Evolutionary conservation across 2,329 filamentous ascomycete species (phyloP), one percentile per base, ranked within the genome.

Genomic region (Ophiostoma quercus): DNA sequence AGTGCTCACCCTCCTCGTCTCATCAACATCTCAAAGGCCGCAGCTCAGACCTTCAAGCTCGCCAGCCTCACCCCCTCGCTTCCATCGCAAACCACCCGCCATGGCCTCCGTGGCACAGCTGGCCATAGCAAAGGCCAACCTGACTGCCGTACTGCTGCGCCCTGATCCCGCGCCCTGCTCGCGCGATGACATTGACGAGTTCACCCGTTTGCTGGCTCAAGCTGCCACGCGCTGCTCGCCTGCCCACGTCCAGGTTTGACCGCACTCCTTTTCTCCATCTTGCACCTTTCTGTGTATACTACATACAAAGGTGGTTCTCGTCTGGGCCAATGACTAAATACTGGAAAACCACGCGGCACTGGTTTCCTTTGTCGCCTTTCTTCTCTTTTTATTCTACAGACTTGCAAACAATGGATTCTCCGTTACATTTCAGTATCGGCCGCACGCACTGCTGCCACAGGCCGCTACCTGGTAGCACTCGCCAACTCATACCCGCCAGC

Each of bases 161-260:
- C 85, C 89, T 57, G 91, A 94, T 77, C 90, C 91, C n/a, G 83
- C 81, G 25, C 85, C 90, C 11, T 85, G 92, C 70, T 80, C 87
- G 67, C 88, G 89, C 77, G 86, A 88, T 75, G 86, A 90, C 71
- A 90, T 94, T 78, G 84, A 89, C 74, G 79, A 84, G 71, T 91
- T 94, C 79, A 86, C 92, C 78, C 78, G 81, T 73, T 82, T 88
- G 71, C 83, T 95, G 76, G 85, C 88, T 78, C 81, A 84, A 77
- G 85, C 85, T 75, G 81, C 92, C 77, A 80, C 84, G 80, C 85
- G 88, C 82, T 94, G 92, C 86, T 91, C 91, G 76, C 85, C 88
- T 77, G 81, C 84, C 83, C 93, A 94, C 83, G 90, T 95, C 84
- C 92, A 95, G 92, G 92, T 95, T 92, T 92, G 90, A 78, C 75